A percentile compares a stretch with the other conserved stretches of the same genome.
These are phyloP conservation scores for Alternaria longipes DNA, from an alignment of 2,329 filamentous ascomycete species.

Conservation along the genomic window DNA sequence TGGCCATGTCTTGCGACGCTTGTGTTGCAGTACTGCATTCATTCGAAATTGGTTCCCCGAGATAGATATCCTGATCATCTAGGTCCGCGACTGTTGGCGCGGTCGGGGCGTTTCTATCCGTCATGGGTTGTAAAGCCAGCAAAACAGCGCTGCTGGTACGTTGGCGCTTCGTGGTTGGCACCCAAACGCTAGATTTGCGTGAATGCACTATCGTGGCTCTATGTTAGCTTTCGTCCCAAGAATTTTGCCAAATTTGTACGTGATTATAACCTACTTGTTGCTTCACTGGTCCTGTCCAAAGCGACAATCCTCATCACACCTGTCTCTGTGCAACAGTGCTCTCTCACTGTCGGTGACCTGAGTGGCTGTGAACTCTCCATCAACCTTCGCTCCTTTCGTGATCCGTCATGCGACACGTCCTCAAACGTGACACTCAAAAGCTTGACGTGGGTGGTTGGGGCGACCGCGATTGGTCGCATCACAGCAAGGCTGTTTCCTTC, in stretches of 20 bases:
- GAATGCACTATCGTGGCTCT: background rate
- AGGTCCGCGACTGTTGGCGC: background rate
- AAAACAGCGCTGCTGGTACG: slow-evolving; percentile 12
- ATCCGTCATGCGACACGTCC: background rate
- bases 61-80: background rate
- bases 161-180: background rate
- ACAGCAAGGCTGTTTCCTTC: slow-evolving; percentile 14
- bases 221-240: slow-evolving; percentile 8
- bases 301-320: background rate
- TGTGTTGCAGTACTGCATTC: background rate
- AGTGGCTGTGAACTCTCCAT: background rate
- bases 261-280: slow-evolving; percentile 7
- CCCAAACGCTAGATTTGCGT: slow-evolving; percentile 10
- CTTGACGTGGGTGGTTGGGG: slow-evolving; percentile 11
- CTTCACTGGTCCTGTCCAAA: background rate
- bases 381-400: background rate
- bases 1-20: background rate
- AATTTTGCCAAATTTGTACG: background rate
- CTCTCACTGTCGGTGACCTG: background rate
- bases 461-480: background rate
- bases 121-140: slow-evolving; percentile 12
- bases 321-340: background rate
- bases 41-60: background rate
- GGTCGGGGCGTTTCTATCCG: background rate
- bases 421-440: slow-evolving; percentile 8